Conservation (phyloP, 1,139 yeast genomes). For the Nakaseomyces sp. region DNA sequence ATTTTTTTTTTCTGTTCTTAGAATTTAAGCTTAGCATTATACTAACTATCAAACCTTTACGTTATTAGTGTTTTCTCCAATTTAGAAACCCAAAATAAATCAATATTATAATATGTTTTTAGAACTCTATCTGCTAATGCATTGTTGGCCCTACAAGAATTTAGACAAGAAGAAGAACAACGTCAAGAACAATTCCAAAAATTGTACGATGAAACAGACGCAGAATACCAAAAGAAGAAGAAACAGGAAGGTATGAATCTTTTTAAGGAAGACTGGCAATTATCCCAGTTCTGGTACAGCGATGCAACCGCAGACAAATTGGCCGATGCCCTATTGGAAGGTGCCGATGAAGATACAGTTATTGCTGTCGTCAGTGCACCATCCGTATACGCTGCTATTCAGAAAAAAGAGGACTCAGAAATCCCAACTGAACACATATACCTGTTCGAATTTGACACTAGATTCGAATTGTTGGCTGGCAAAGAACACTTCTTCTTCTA, state of each 20-base stretch:
- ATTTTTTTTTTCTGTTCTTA: no score
- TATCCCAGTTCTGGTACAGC: constrained; percentile 84
- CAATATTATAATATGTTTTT: not conserved
- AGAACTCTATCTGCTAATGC: constrained; percentile 58
- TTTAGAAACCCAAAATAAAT: no score
- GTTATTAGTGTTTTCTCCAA: no score
- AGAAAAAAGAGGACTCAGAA: constrained; percentile 40
- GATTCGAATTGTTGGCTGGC: constrained; percentile 70
- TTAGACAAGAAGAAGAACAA: constrained; percentile 55
- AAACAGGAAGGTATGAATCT: constrained; percentile 44
- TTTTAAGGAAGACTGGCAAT: constrained; percentile 87
- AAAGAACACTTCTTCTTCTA: constrained; percentile 56
- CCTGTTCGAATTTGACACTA: constrained; percentile 64
- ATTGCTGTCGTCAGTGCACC: constrained; percentile 82
- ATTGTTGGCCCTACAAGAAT: constrained; percentile 68
- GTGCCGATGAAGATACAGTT: constrained; percentile 62
- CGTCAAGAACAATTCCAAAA: constrained; percentile 52
- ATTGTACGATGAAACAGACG: constrained; percentile 52
- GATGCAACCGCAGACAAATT: constrained; percentile 61
- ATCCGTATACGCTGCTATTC: constrained; percentile 79
- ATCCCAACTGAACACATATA: constrained; percentile 63
- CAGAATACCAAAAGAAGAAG: constrained; percentile 30
- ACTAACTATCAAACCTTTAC: no score
- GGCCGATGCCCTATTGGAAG: constrained; percentile 64
- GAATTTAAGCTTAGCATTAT: no score